Conservation (phyloP, 1,284 basidiomycete species). For the Cerioporus squamosus region DNA sequence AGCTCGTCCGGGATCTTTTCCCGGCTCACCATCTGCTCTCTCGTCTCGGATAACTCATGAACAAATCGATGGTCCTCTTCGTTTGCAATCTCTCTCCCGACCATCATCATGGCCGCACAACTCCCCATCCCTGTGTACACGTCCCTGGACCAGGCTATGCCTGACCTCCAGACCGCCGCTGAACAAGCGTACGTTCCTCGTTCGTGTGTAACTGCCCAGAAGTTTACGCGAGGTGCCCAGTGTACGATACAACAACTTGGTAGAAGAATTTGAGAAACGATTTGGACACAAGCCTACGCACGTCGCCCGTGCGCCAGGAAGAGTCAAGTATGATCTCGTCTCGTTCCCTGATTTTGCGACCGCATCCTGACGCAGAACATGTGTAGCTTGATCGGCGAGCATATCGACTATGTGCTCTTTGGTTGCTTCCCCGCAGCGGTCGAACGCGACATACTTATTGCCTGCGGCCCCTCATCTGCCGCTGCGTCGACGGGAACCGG, state of each 20-base stretch:
- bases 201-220: neutral
- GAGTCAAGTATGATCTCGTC: constrained; percentile 69
- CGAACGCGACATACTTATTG: constrained; percentile 86
- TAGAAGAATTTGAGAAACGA: constrained; percentile 61
- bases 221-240: constrained; percentile 30
- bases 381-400: constrained; percentile 65
- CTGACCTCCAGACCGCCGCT: constrained; percentile 57
- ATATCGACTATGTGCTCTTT: constrained; percentile 86
- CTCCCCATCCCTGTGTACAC: constrained; percentile 69
- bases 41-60: no score
- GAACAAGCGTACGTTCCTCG: constrained; percentile 53
- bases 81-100: neutral
- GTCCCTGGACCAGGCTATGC: constrained; percentile 63
- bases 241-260: constrained; percentile 68
- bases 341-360: no score
- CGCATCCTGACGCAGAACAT: neutral
- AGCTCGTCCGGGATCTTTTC: constrained; percentile 2
- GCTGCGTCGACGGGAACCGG: constrained; percentile 25
- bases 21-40: neutral
- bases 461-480: constrained; percentile 57
- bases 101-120: constrained; percentile 54
- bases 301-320: constrained; percentile 82
- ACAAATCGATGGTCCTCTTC: constrained; percentile 5
- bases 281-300: constrained; percentile 73
- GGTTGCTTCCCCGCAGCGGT: constrained; percentile 85